Evolutionary conservation across 140 eudicot species (phyloP).

Genomic region (Ambrosia hybrid): DNA sequence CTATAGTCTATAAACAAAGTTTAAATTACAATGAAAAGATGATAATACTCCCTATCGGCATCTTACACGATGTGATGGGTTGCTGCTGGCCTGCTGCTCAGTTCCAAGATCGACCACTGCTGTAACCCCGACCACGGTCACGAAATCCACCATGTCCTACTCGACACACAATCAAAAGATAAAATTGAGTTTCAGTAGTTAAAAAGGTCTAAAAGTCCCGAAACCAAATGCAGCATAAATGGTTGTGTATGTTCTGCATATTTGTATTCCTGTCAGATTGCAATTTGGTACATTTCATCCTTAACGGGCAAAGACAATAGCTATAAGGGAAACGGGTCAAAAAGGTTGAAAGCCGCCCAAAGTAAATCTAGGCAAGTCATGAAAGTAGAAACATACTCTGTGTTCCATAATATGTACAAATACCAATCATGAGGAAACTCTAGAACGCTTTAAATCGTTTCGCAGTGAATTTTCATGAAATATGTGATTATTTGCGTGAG

Average conservation of each 20-base stretch:
- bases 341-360: neutral
- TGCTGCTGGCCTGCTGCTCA: constrained; percentile 28
- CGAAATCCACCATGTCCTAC: constrained; percentile 70
- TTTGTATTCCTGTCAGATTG: too few relatives aligned
- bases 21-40: neutral
- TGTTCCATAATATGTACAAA: too few relatives aligned
- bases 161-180: neutral
- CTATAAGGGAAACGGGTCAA: neutral
- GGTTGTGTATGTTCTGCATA: too few relatives aligned
- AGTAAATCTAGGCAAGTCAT: neutral
- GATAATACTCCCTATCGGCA: neutral
- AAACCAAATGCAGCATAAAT: too few relatives aligned
- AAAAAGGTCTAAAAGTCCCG: neutral
- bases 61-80: neutral
- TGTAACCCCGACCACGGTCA: constrained; percentile 82
- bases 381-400: too few relatives aligned
- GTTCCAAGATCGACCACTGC: constrained; percentile 80
- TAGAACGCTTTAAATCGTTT: too few relatives aligned
- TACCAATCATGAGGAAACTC: too few relatives aligned
- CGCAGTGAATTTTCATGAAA: neutral
- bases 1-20: neutral
- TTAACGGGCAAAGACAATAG: neutral
- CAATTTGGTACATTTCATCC: neutral
- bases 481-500: neutral
- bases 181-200: neutral